phyloP scores from a whole-genome alignment of 306 rosid species.

The Gillenia trifoliata region DNA sequence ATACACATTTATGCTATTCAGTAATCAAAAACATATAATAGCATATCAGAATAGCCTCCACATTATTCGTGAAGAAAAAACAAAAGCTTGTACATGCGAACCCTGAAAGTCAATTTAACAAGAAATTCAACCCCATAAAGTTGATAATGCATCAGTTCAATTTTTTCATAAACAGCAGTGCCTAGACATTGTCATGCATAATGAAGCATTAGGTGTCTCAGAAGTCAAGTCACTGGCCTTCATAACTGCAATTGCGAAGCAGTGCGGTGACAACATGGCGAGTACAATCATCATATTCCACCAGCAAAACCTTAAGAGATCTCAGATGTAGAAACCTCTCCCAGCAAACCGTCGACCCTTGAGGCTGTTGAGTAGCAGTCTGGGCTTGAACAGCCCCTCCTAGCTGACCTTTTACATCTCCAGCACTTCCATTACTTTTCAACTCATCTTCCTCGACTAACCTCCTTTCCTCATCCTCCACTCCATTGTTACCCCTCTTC shows the following conservation, averaged over 20 bases:
- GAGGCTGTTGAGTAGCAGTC: conserved; percentile 53
- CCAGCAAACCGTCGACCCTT: conserved; percentile 77
- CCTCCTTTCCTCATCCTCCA: conserved; percentile 26
- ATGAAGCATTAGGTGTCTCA: neutral
- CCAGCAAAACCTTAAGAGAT: conserved; percentile 84
- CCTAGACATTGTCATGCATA: neutral
- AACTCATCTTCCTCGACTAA: conserved; percentile 32
- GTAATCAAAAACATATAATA: neutral
- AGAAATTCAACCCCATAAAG: neutral
- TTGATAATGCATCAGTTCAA: neutral
- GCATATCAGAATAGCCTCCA: neutral
- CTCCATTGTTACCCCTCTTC: conserved; percentile 33
- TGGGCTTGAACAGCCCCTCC: conserved; percentile 36
- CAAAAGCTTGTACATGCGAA: too few relatives aligned
- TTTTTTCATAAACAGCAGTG: neutral
- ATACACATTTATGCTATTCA: neutral
- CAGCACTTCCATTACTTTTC: conserved; percentile 39
- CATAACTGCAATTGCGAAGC: conserved; percentile 94
- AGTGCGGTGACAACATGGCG: conserved; percentile 85
- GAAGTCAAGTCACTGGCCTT: conserved; percentile 44
- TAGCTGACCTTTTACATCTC: conserved; percentile 42
- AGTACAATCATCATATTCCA: conserved; percentile 80
- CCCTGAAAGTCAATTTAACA: neutral
- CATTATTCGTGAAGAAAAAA: neutral
- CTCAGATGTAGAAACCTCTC: conserved; percentile 82